These are phyloP conservation scores for Aspergillus asperescens DNA, from an alignment of 495 filamentous ascomycete genomes.

Conservation along the genomic window DNA sequence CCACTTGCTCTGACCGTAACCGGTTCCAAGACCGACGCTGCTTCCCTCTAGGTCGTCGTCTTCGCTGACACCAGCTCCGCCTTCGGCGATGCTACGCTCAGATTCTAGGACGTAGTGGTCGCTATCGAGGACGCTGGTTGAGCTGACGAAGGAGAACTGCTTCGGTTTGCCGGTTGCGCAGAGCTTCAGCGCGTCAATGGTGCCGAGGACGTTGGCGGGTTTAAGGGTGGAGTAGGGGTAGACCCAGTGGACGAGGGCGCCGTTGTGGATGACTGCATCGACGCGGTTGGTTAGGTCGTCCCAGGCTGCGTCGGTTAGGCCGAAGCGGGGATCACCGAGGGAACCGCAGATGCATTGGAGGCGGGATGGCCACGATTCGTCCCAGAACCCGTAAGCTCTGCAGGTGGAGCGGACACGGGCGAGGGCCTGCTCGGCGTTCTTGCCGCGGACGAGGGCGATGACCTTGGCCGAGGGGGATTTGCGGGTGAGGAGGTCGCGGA, in stretches of 20 bases:
- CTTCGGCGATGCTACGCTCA: constrained; percentile 48
- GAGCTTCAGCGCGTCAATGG: constrained; percentile 69
- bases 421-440: constrained; percentile 47
- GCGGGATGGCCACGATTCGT: constrained; percentile 57
- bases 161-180: constrained; percentile 77
- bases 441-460: constrained; percentile 72
- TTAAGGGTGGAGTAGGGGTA: constrained; percentile 70
- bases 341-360: constrained; percentile 67
- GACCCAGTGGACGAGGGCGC: constrained; percentile 85
- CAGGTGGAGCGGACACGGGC: constrained; percentile 43
- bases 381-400: constrained; percentile 73
- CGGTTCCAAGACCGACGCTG: constrained; percentile 63
- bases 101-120: constrained; percentile 73
- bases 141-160: constrained; percentile 75
- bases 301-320: constrained; percentile 60
- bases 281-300: constrained; percentile 56
- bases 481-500: constrained; percentile 66
- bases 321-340: constrained; percentile 64
- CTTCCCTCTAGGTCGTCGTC: constrained; percentile 62
- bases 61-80: constrained; percentile 54
- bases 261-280: constrained; percentile 86
- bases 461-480: constrained; percentile 54
- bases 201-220: constrained; percentile 74
- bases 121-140: constrained; percentile 77
- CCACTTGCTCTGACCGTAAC: constrained; percentile 92